Conservation (phyloP, 2,329 filamentous ascomycete species). For the Epichloe uncinata region DNA sequence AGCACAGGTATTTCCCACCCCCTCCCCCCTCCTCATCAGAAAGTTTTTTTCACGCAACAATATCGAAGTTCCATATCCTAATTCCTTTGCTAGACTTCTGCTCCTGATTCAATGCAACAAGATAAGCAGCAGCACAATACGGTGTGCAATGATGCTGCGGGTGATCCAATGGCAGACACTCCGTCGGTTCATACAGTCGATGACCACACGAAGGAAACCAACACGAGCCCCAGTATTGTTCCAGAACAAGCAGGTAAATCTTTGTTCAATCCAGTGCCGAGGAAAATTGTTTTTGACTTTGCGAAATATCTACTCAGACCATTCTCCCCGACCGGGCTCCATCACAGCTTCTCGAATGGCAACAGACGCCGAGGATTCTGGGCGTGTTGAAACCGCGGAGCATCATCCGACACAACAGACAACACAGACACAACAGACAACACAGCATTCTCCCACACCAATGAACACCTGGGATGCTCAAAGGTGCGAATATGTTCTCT, state of each 20-base stretch:
- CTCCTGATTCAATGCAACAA: background rate
- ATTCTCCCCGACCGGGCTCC: background rate
- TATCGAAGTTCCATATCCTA: background rate
- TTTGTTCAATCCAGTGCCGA: background rate
- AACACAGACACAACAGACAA: too few species aligned
- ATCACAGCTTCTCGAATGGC: background rate
- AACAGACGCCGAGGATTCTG: background rate
- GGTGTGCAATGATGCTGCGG: background rate
- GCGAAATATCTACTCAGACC: background rate
- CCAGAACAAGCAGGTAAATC: background rate
- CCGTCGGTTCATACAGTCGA: background rate
- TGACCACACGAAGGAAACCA: background rate
- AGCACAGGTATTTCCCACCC: slow-evolving; percentile 32
- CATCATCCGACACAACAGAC: background rate
- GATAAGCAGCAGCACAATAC: background rate
- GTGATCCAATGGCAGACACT: background rate
- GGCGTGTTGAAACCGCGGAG: background rate
- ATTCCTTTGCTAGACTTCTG: background rate
- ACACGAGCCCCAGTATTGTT: background rate
- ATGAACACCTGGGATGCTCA: slow-evolving; percentile 40
- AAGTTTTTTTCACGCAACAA: background rate
- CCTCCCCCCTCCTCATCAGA: slow-evolving; percentile 10
- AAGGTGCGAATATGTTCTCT: slow-evolving; percentile 24
- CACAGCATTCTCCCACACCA: background rate
- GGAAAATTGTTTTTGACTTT: background rate